phyloP scores from a whole-genome alignment of 495 filamentous ascomycete species.

The Parachaetomium inaequale region DNA sequence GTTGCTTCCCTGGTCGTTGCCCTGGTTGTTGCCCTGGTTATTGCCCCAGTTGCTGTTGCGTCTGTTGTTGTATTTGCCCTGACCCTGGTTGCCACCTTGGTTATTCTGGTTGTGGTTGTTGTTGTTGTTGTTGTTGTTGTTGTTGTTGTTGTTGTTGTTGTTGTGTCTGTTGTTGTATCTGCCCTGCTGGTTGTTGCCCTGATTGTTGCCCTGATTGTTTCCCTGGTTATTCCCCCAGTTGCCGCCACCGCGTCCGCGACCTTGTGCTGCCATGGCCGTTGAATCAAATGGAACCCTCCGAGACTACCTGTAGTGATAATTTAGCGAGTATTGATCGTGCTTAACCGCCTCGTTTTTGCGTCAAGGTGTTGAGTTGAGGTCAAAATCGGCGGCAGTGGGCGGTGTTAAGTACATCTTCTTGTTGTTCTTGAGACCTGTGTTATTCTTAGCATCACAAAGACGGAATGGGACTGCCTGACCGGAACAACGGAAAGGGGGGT shows the following conservation, averaged over 20 bases:
- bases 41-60: slow-evolving; percentile 6
- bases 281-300: neutral
- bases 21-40: neutral
- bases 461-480: neutral
- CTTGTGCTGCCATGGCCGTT: neutral
- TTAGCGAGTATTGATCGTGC: neutral
- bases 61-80: too few relatives aligned
- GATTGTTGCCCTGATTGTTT: neutral
- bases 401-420: neutral
- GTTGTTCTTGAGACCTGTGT: neutral
- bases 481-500: neutral
- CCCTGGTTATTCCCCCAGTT: neutral
- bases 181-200: neutral
- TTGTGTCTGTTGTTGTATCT: neutral
- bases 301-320: neutral
- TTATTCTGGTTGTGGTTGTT: slow-evolving; percentile 8
- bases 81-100: slow-evolving; percentile 8
- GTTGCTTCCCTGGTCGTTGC: slow-evolving; percentile 11
- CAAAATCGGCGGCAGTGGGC: neutral
- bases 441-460: neutral
- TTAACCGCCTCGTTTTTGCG: neutral
- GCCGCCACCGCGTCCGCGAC: neutral
- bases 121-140: neutral
- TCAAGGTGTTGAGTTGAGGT: too few relatives aligned
- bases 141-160: neutral